phyloP scores from a whole-genome alignment of 2,329 filamentous ascomycete genomes.

The Aspergillus sp. region DNA sequence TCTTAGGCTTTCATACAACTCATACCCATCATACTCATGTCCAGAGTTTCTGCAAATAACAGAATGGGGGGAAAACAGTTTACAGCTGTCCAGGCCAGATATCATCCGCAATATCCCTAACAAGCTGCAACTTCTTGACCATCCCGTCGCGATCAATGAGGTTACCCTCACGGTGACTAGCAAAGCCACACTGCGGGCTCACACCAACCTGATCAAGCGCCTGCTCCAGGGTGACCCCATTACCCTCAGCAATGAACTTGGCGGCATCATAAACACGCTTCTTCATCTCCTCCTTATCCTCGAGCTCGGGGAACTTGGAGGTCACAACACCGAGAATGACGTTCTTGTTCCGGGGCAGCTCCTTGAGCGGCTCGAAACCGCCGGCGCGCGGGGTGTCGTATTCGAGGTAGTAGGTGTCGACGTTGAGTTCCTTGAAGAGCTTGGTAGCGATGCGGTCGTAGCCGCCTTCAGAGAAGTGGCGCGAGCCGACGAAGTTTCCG shows the following conservation, averaged over 20 bases:
- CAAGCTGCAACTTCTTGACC: slow-evolving; percentile 69
- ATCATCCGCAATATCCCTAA: slow-evolving; percentile 70
- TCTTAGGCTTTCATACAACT: not conserved
- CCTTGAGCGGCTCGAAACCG: slow-evolving; percentile 64
- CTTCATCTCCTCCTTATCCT: slow-evolving; percentile 65
- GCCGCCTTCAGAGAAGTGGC: slow-evolving; percentile 66
- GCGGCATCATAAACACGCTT: slow-evolving; percentile 60
- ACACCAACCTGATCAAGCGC: slow-evolving; percentile 67
- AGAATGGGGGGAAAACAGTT: not conserved
- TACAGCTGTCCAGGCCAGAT: slow-evolving; percentile 63
- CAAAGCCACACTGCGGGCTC: slow-evolving; percentile 73
- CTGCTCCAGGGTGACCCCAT: slow-evolving; percentile 62
- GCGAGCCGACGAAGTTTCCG: slow-evolving; percentile 64
- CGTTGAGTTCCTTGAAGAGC: slow-evolving; percentile 62
- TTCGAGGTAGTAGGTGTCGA: slow-evolving; percentile 69
- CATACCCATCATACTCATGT: not conserved
- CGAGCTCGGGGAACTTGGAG: slow-evolving; percentile 62
- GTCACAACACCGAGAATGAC: slow-evolving; percentile 65
- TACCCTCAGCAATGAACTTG: slow-evolving; percentile 68
- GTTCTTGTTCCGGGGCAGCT: slow-evolving; percentile 60
- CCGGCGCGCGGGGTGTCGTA: slow-evolving; percentile 66
- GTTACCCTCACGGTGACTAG: slow-evolving; percentile 73
- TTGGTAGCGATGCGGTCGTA: slow-evolving; percentile 68
- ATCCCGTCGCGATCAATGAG: slow-evolving; percentile 67
- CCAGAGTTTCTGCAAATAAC: not conserved